These are phyloP conservation scores for Bathelium albidoporum DNA, from an alignment of 495 filamentous ascomycete species.

Conservation along the genomic window DNA sequence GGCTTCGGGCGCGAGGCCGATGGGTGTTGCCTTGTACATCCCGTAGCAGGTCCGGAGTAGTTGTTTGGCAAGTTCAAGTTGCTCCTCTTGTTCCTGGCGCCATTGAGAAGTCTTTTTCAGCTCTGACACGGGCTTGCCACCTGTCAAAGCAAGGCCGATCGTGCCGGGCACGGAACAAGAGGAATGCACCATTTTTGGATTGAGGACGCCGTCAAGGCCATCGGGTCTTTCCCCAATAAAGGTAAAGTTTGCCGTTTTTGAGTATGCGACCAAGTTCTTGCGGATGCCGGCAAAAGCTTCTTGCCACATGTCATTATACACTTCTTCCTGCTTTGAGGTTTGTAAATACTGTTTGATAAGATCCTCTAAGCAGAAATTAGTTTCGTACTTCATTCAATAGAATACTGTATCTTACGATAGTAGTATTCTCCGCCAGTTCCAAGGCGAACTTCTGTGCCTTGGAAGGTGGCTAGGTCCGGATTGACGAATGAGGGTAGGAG, in stretches of 20 bases:
- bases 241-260: constrained; percentile 65
- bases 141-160: constrained; percentile 80
- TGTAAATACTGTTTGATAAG: constrained; percentile 95
- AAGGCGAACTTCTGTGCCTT: constrained; percentile 74
- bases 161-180: constrained; percentile 97
- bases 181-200: constrained; percentile 95
- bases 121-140: constrained; percentile 60
- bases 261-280: constrained; percentile 86
- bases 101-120: constrained; percentile 62
- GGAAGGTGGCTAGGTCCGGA: constrained; percentile 66
- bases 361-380: constrained; percentile 49
- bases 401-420: constrained; percentile 47
- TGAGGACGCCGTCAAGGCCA: constrained; percentile 54
- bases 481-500: constrained; percentile 86
- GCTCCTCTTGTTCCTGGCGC: constrained; percentile 69
- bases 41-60: constrained; percentile 96
- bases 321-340: constrained; percentile 71
- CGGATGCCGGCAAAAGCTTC: constrained; percentile 75
- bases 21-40: constrained; percentile 80
- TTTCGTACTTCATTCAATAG: background rate
- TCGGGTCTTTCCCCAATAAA: constrained; percentile 75
- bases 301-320: constrained; percentile 90
- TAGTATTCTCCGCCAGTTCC: constrained; percentile 93
- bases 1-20: constrained; percentile 87
- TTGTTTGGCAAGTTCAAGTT: constrained; percentile 74